Evolutionary conservation across 805 yeast genomes (phyloP), one percentile per base, ranked within the genome.

Genomic region (Saccharomycopsis sp.): DNA sequence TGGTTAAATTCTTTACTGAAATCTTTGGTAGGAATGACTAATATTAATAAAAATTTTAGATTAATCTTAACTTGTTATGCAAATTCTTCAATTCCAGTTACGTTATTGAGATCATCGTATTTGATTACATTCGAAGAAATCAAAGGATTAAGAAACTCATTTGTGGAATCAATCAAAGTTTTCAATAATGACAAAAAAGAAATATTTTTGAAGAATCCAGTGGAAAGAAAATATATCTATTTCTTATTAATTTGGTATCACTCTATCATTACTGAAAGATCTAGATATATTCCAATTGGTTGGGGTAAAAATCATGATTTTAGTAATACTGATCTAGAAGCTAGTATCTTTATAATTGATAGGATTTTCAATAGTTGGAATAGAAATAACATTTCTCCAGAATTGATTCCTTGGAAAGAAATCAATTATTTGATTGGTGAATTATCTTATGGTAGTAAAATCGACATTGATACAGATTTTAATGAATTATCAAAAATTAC

Each of bases 191-290:
- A 52, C 5, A 31, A 48, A 21, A 26, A 46, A 13, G 44, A 45
- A 17, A n/a, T n/a, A n/a, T n/a, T n/a, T n/a, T n/a, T n/a, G n/a
- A 39, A 39, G 3, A 1, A 45, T 5, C 72, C 76, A 0, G 54
- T 59, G 3, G 79, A 74, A 43, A 59, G 67, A 29, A 55, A 58
- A 2, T 67, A 72, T 38, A 49, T 79, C 2, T 65, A 60, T 44
- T 74, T 79, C 48, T 55, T 79, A 21, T 48, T 82, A 4, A 64
- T 74, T 0, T 84, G 94, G 94, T 69, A 70, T 46, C 94, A 84
- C 52, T 67, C 82, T 0, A 52, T 80, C 1, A 52, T 85, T 3
- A 66, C 66, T 27, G 86, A 76, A 45, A 57, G 84, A 39, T 55
- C 72, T 37, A 62, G 80, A 35, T 79, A 67, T 47, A 67, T 65